Evolutionary conservation across 257 asterid genomes (phyloP).

Genomic region (Echites panduratus): DNA sequence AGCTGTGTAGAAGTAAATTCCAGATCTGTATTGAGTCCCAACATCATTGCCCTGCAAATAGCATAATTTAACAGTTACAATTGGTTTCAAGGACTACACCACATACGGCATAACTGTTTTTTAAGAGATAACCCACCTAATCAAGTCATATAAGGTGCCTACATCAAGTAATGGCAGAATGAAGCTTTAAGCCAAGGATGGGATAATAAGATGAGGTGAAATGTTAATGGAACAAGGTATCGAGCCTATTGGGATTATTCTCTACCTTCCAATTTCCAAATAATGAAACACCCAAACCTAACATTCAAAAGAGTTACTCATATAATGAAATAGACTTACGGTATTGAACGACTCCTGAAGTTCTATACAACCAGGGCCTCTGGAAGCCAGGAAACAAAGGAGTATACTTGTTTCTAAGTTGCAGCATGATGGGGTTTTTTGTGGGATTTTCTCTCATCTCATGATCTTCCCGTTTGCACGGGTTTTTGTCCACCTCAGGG

Average conservation of each 20-base stretch:
- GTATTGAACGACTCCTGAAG: not conserved
- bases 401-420: not conserved
- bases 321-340: not conserved
- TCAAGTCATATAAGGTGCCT: not conserved
- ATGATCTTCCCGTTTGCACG: too few species aligned
- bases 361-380: too few species aligned
- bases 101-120: not conserved
- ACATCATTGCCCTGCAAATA: slow-evolving; percentile 78
- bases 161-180: not conserved
- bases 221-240: not conserved
- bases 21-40: slow-evolving; percentile 92
- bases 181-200: not conserved
- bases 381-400: too few species aligned
- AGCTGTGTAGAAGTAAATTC: slow-evolving; percentile 79
- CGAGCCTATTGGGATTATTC: not conserved
- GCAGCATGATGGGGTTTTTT: too few species aligned
- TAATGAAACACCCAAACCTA: not conserved
- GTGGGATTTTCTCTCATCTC: too few species aligned
- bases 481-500: too few species aligned
- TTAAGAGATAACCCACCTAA: not conserved
- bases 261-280: not conserved
- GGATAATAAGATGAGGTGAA: not conserved
- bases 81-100: not conserved
- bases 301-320: too few species aligned
- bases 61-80: not conserved